A percentile compares a stretch with the other conserved stretches of the same genome.
Evolutionary conservation across 176 grass and related monocot genomes (phyloP).

Genomic region (Areca catechu): DNA sequence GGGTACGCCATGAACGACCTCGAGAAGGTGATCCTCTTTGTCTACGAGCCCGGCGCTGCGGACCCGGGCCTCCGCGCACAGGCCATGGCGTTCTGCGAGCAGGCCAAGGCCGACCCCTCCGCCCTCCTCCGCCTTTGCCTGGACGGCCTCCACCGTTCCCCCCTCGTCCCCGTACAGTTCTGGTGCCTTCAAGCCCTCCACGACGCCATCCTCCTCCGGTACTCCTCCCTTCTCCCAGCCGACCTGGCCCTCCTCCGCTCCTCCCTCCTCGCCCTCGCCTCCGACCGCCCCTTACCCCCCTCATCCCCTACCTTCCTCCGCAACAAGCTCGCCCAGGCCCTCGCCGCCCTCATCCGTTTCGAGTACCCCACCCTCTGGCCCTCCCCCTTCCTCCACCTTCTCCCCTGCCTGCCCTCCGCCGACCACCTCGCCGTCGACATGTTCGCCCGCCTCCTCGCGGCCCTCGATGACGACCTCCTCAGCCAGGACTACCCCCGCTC

Average conservation of each 20-base stretch:
- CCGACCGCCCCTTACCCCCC: conserved; percentile 29
- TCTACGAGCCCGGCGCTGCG: conserved; percentile 39
- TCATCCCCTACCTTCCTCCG: conserved; percentile 58
- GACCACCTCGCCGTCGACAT: conserved; percentile 55
- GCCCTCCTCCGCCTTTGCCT: conserved; percentile 76
- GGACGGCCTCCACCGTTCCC: conserved; percentile 54
- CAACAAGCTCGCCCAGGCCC: conserved; percentile 83
- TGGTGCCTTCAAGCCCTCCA: conserved; percentile 91
- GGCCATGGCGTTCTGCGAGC: conserved; percentile 73
- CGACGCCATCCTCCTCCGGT: conserved; percentile 46
- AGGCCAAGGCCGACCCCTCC: conserved; percentile 48
- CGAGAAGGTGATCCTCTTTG: conserved; percentile 80
- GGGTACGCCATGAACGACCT: conserved; percentile 75
- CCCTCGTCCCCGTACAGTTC: conserved; percentile 57
- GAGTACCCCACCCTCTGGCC: conserved; percentile 70
- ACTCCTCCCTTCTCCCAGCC: conserved; percentile 26
- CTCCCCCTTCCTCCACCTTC: conserved; percentile 52
- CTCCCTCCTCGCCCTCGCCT: conserved; percentile 57
- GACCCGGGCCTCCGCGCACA: conserved; percentile 47
- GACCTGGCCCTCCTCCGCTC: conserved; percentile 59
- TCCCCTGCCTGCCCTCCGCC: conserved; percentile 31
- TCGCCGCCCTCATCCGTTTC: conserved; percentile 65
- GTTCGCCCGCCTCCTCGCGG: conserved; percentile 72
- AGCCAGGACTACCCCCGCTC: conserved; percentile 78
- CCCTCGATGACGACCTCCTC: conserved; percentile 80